phyloP scores from a whole-genome alignment of 805 yeast genomes.

The Saccharomycopsis amapae region DNA sequence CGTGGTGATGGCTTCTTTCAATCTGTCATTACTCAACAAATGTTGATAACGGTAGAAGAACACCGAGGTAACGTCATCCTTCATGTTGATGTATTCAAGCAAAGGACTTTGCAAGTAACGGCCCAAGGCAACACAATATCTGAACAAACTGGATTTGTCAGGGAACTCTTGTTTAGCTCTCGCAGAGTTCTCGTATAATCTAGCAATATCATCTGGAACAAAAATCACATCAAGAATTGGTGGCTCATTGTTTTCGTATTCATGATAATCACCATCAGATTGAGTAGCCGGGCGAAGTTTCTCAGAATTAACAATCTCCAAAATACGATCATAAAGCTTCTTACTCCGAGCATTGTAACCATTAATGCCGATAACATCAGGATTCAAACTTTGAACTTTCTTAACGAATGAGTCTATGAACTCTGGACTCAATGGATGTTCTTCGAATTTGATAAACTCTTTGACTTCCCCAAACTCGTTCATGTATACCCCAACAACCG shows the following conservation, averaged over 20 bases:
- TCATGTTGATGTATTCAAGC: conserved; percentile 76
- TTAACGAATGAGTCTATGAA: conserved; percentile 59
- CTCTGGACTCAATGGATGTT: conserved; percentile 52
- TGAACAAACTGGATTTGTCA: conserved; percentile 70
- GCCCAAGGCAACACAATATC: conserved; percentile 84
- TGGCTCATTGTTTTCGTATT: conserved; percentile 28
- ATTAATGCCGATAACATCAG: conserved; percentile 86
- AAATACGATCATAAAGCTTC: conserved; percentile 48
- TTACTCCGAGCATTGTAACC: conserved; percentile 77
- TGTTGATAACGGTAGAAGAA: conserved; percentile 68
- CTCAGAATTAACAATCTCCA: conserved; percentile 49
- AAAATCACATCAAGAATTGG: conserved; percentile 64
- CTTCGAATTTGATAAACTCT: conserved; percentile 72
- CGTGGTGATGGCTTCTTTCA: conserved; percentile 63
- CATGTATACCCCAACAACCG: conserved; percentile 73
- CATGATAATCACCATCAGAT: conserved; percentile 24
- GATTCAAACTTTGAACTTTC: conserved; percentile 56
- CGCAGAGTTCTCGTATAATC: conserved; percentile 73
- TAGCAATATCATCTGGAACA: conserved; percentile 90
- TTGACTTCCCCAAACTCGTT: conserved; percentile 76
- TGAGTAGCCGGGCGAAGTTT: conserved; percentile 34
- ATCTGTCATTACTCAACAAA: conserved; percentile 54
- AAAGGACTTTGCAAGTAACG: conserved; percentile 92
- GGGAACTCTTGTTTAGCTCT: conserved; percentile 75
- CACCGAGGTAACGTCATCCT: conserved; percentile 63